phyloP scores from a whole-genome alignment of 2,329 filamentous ascomycete species.

The Stenocarpella maydis region DNA sequence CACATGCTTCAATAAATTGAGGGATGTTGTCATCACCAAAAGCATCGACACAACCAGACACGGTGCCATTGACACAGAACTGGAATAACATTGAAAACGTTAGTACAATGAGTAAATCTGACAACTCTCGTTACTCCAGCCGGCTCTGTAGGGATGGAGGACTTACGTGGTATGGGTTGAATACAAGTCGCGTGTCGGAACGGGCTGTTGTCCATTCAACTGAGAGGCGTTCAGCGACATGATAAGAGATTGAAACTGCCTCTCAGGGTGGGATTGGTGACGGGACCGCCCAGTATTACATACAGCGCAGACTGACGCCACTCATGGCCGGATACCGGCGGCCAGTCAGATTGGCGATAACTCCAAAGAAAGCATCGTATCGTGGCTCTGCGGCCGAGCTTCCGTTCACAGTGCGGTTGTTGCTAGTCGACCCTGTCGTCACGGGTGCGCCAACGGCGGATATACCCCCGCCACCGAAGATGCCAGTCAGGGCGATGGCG shows the following conservation, averaged over 20 bases:
- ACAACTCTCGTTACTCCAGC: background rate
- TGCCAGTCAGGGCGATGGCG: background rate
- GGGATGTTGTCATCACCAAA: background rate
- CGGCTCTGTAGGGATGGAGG: too few species aligned
- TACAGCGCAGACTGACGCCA: background rate
- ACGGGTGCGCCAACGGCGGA: background rate
- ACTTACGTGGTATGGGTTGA: slow-evolving; percentile 10
- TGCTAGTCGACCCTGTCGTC: background rate
- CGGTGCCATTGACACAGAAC: slow-evolving; percentile 16
- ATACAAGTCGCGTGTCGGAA: background rate
- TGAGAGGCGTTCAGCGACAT: background rate
- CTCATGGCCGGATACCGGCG: slow-evolving; percentile 2
- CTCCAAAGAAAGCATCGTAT: background rate
- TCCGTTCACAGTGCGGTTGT: slow-evolving; percentile 3
- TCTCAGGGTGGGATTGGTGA: too few species aligned
- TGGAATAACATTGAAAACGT: background rate
- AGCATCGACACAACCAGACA: background rate
- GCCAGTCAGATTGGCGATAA: background rate
- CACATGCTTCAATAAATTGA: background rate
- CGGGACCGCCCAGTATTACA: background rate
- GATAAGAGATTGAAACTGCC: background rate
- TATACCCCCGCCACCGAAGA: too few species aligned
- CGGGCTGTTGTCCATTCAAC: background rate
- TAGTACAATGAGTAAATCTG: background rate
- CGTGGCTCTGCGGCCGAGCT: slow-evolving; percentile 10